Evolutionary conservation across 2,329 filamentous ascomycete species (phyloP), one percentile per base, ranked within the genome.

Genomic region (Sporothrix mexicana): DNA sequence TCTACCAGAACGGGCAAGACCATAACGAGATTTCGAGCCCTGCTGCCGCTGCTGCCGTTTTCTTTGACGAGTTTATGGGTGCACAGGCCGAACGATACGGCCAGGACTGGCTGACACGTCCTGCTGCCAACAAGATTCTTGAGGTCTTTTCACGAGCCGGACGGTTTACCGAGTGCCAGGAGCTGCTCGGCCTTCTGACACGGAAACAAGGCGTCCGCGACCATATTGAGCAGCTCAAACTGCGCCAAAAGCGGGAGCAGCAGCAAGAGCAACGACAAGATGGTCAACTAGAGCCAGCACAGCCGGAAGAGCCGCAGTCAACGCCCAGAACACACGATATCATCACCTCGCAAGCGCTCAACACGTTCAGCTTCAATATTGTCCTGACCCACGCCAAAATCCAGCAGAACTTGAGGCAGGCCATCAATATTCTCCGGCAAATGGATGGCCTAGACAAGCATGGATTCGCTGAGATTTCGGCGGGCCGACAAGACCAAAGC

Each of bases 71-170:
- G 0, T 86, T 88, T 73, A 71, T 86, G 8, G 74, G 76, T 10
- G 78, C 81, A 47, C 84, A 86, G 76, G 76, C 80, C 5, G 77
- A 78, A 9, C 80, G 83, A 2, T 88, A 87, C 77, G 85, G 85
- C 4, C 75, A 78, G 0, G 79, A 78, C n/a, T 88, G 86, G 86
- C 78, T 84, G 49, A 82, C 80, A 5, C 76, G 75, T 25, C 75
- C 76, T 5, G 79, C 82, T 1, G 76, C 82, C 55, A 81, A 83
- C 75, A 76, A 76, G 47, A 81, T 85, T 30, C 74, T 86, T n/a
- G 77, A 81, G 2, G 83, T 85, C 61, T 80, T 85, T 30, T 81
- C 83, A 66, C 79, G 80, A 43, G 81, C 85, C 76, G 78, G 83
- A 59, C 77, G 77, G 41, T 78, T 80, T 57, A 73, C 74, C 36